A percentile compares a stretch with the other conserved stretches of the same genome.
phyloP scores from a whole-genome alignment of 148 eudicot genomes.

The Rhododendron kiyosumense region DNA sequence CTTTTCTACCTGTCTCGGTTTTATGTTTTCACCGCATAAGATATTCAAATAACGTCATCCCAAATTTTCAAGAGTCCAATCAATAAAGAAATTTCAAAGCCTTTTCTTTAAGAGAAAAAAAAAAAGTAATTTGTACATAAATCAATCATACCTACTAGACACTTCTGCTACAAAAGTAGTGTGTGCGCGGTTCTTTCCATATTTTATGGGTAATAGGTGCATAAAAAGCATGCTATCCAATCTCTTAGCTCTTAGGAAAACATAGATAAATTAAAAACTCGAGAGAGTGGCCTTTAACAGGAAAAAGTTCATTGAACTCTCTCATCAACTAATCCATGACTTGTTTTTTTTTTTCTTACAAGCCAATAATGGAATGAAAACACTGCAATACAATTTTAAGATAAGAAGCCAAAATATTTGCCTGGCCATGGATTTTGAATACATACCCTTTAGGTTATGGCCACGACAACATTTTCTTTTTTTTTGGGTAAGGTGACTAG shows the following conservation, averaged over 20 bases:
- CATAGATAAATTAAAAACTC: background rate
- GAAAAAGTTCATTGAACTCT: background rate
- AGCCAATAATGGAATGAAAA: background rate
- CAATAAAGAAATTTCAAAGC: background rate
- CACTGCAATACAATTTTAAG: background rate
- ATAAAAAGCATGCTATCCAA: background rate
- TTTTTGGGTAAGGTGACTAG: no score
- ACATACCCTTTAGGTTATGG: background rate
- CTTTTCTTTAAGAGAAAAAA: background rate
- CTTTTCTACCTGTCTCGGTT: constrained; percentile 6
- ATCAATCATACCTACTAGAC: background rate
- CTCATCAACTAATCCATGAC: background rate
- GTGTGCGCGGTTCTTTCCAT: background rate
- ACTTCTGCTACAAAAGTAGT: background rate
- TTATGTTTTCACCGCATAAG: background rate
- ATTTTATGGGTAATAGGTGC: background rate
- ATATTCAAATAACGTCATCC: background rate
- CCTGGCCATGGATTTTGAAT: background rate
- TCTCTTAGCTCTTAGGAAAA: background rate
- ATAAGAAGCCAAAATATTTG: background rate
- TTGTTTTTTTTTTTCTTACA: background rate
- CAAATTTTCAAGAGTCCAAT: background rate
- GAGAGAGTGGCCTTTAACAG: background rate
- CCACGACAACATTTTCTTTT: background rate
- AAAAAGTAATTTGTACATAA: background rate